Conservation (phyloP, 768 basidiomycete species). For the Tulasnella sp. region DNA sequence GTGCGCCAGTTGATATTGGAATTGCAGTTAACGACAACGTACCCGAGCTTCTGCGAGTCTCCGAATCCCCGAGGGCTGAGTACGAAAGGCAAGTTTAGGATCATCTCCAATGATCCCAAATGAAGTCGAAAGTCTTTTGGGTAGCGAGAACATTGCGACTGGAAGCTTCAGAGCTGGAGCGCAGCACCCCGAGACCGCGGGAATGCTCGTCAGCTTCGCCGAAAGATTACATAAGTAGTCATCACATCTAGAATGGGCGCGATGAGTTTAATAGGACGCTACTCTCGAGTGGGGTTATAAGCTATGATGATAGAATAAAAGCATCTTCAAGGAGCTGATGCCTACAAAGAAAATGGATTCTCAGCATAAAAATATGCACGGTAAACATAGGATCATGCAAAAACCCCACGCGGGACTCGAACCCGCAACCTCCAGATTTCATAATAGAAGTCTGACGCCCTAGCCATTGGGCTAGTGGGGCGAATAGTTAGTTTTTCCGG, state of each 20-base stretch:
- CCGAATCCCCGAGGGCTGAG: slow-evolving; percentile 68
- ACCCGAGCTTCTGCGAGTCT: slow-evolving; percentile 69
- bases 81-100: slow-evolving; percentile 82
- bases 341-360: too few species aligned
- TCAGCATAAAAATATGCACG: too few species aligned
- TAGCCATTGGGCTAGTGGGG: slow-evolving; percentile 20
- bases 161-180: background rate
- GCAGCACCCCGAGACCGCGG: too few species aligned
- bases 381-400: too few species aligned
- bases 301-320: too few species aligned
- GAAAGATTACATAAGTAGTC: too few species aligned
- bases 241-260: too few species aligned
- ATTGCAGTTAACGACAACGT: slow-evolving; percentile 31
- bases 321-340: too few species aligned
- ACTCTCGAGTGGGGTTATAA: too few species aligned
- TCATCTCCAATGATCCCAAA: slow-evolving; percentile 78
- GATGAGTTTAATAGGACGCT: too few species aligned
- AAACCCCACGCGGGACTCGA: slow-evolving; percentile 20
- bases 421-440: slow-evolving; percentile 20
- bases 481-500: background rate
- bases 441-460: slow-evolving; percentile 19
- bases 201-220: too few species aligned
- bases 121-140: slow-evolving; percentile 62
- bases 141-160: slow-evolving; percentile 34
- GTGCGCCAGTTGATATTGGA: background rate